These are phyloP conservation scores for Sclerotinia borealis DNA, from an alignment of 2,329 filamentous ascomycete species.

Conservation along the genomic window DNA sequence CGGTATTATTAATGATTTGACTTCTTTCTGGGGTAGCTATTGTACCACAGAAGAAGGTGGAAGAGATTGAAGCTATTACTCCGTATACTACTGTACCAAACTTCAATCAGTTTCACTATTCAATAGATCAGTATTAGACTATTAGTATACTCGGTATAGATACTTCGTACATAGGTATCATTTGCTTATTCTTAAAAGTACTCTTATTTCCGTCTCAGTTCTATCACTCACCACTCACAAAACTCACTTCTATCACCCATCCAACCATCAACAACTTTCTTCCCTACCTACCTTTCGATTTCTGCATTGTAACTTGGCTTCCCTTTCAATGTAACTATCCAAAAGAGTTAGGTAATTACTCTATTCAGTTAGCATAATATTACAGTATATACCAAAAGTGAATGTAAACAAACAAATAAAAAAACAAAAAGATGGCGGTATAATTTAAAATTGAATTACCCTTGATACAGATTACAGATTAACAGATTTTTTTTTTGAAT, in stretches of 20 bases:
- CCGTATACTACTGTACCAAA: no score
- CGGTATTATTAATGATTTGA: neutral
- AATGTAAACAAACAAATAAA: constrained; percentile 1
- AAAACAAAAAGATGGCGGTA: neutral
- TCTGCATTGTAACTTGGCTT: neutral
- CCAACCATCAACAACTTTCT: neutral
- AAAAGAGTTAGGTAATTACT: neutral
- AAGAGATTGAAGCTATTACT: neutral
- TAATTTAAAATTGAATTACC: neutral
- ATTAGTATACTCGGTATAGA: no score
- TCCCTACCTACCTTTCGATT: neutral
- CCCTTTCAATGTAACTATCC: neutral
- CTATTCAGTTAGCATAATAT: neutral
- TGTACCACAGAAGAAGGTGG: neutral
- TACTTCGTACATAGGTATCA: no score
- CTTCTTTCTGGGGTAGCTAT: neutral
- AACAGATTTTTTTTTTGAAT: no score
- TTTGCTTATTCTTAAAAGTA: no score
- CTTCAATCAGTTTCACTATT: neutral
- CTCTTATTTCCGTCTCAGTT: neutral
- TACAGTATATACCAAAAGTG: neutral
- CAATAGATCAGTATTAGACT: neutral
- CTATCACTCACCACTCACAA: no score
- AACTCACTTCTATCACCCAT: neutral
- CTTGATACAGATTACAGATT: neutral